Percentiles rank a stretch among this genome's conserved stretches.
phyloP scores from a whole-genome alignment of 2,329 filamentous ascomycete genomes.

The Paecilomyces niveus region DNA sequence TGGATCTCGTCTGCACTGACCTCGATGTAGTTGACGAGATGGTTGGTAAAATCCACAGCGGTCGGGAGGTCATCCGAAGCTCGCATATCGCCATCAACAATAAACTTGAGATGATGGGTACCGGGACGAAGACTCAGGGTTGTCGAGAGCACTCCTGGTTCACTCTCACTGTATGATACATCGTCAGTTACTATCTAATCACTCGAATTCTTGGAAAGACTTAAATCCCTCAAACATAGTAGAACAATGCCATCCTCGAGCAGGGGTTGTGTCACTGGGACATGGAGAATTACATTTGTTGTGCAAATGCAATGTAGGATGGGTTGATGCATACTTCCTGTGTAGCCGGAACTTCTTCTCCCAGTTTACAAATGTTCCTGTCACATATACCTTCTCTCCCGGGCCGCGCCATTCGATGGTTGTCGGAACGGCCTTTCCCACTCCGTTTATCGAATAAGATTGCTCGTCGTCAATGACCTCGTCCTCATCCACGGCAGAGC shows the following conservation, averaged over 20 bases:
- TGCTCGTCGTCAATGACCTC: conserved; percentile 69
- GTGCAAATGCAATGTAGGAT: background rate
- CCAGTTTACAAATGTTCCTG: conserved; percentile 96
- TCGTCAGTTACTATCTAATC: conserved; percentile 6
- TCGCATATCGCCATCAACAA: conserved; percentile 89
- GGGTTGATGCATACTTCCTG: conserved; percentile 60
- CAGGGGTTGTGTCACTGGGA: conserved; percentile 1
- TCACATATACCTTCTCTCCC: conserved; percentile 90
- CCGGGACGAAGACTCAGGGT: conserved; percentile 80
- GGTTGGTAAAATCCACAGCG: conserved; percentile 95
- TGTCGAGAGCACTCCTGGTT: conserved; percentile 61
- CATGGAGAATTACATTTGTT: background rate
- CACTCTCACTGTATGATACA: conserved; percentile 28
- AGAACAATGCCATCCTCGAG: background rate
- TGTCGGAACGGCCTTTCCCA: conserved; percentile 72
- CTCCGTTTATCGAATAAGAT: conserved; percentile 57
- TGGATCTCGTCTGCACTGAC: conserved; percentile 67
- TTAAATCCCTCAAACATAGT: background rate
- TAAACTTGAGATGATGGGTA: conserved; percentile 93
- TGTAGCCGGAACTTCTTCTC: conserved; percentile 86
- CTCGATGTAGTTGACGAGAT: conserved; percentile 97
- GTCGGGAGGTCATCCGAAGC: conserved; percentile 83
- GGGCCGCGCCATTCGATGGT: conserved; percentile 75
- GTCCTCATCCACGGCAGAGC: conserved; percentile 59
- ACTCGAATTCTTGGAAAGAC: background rate